Percentiles rank a stretch among this genome's conserved stretches.
Evolutionary conservation across 108 stramenopile species (phyloP).

Genomic region (Nannochloropsis salina): DNA sequence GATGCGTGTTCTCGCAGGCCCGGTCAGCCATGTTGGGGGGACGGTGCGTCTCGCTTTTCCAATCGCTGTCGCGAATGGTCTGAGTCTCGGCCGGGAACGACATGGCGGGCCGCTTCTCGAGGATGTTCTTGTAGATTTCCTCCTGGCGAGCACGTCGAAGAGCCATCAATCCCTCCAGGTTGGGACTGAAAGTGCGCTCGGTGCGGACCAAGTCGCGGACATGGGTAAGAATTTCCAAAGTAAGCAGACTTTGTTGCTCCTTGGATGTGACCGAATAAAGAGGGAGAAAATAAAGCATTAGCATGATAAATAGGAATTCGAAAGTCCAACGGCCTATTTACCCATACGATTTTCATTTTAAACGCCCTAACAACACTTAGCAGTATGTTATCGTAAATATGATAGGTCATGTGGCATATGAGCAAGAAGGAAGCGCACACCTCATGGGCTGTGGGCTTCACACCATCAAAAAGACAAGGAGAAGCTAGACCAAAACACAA

Average conservation of each 20-base stretch:
- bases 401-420: no score
- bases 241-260: background rate
- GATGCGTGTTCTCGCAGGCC: background rate
- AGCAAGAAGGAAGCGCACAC: no score
- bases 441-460: no score
- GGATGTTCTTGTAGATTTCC: conserved; percentile 9
- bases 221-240: background rate
- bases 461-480: no score
- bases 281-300: background rate
- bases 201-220: background rate
- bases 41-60: conserved; percentile 5
- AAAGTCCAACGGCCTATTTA: no score
- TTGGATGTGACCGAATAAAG: background rate
- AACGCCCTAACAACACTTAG: no score
- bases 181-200: background rate
- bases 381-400: no score
- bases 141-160: conserved; percentile 8
- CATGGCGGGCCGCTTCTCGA: background rate
- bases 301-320: background rate
- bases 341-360: no score
- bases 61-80: background rate
- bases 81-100: background rate
- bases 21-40: conserved; percentile 12
- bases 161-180: background rate
- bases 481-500: no score